Evolutionary conservation across 2,329 filamentous ascomycete genomes (phyloP).

Genomic region (Arthrobotrys pseudoclavata): DNA sequence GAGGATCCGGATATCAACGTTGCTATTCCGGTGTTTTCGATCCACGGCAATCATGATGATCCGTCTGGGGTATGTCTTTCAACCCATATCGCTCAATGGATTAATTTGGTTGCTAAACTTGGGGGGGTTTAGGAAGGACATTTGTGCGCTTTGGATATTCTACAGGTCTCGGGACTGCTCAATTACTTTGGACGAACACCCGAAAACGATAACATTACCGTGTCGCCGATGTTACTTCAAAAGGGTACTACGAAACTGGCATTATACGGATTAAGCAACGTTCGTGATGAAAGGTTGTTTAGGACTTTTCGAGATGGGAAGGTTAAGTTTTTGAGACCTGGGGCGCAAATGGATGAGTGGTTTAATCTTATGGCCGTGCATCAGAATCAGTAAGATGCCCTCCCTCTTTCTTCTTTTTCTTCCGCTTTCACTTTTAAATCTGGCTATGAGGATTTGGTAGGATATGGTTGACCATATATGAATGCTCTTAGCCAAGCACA

Average conservation of each 20-base stretch:
- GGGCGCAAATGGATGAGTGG: constrained; percentile 85
- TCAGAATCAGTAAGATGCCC: constrained; percentile 80
- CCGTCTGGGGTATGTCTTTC: constrained; percentile 77
- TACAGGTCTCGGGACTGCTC: constrained; percentile 89
- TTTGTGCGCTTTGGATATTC: constrained; percentile 87
- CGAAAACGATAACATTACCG: constrained; percentile 91
- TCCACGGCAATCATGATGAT: constrained; percentile 98
- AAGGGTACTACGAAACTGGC: constrained; percentile 94
- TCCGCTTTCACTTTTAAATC: too few species aligned
- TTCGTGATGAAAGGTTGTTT: constrained; percentile 93
- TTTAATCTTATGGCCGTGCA: constrained; percentile 97
- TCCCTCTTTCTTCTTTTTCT: not conserved
- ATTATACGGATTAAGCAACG: constrained; percentile 93
- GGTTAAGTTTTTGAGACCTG: constrained; percentile 91
- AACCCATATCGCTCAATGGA: not conserved
- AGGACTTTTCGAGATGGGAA: constrained; percentile 92
- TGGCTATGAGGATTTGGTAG: not conserved
- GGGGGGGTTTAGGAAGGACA: constrained; percentile 76
- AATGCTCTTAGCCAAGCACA: constrained; percentile 75
- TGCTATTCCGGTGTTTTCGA: constrained; percentile 96
- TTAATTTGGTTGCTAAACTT: constrained; percentile 1
- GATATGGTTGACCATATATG: constrained; percentile 11
- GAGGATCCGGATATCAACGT: constrained; percentile 98
- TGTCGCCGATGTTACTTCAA: constrained; percentile 91
- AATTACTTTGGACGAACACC: constrained; percentile 96